Conservation (phyloP, 2,329 filamentous ascomycete genomes). For the Neonectria punicea region DNA sequence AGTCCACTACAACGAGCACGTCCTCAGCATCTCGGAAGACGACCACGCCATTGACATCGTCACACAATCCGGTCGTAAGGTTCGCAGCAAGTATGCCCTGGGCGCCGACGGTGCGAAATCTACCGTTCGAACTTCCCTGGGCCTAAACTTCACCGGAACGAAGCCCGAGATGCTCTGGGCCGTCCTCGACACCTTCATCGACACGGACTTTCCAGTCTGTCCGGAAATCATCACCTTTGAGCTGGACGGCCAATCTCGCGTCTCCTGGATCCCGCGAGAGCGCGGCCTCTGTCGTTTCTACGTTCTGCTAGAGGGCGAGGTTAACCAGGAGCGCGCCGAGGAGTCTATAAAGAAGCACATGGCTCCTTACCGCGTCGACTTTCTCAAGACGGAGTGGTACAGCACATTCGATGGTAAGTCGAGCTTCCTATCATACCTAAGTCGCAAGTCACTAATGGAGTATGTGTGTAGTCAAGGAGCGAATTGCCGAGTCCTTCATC, state of each 20-base stretch:
- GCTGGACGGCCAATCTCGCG: constrained; percentile 55
- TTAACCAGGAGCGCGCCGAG: constrained; percentile 52
- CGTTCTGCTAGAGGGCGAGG: constrained; percentile 57
- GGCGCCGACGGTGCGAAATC: constrained; percentile 65
- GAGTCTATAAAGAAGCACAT: constrained; percentile 57
- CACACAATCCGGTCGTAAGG: constrained; percentile 46
- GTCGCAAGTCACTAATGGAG: not conserved
- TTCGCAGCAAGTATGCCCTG: constrained; percentile 56
- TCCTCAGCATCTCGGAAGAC: constrained; percentile 65
- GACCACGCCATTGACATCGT: constrained; percentile 56
- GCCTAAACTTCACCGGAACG: constrained; percentile 55
- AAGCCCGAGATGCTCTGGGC: constrained; percentile 63
- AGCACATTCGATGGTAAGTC: constrained; percentile 58
- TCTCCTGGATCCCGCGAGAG: constrained; percentile 61
- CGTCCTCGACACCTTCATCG: constrained; percentile 59
- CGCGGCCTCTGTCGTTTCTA: constrained; percentile 60
- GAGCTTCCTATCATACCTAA: not conserved
- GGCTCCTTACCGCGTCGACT: constrained; percentile 55
- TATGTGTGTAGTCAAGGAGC: constrained; percentile 51
- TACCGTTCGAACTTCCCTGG: constrained; percentile 53
- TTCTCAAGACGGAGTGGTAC: constrained; percentile 59
- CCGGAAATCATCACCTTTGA: constrained; percentile 61
- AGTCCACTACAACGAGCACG: constrained; percentile 53
- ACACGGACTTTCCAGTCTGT: constrained; percentile 59
- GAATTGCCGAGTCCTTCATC: constrained; percentile 53